phyloP scores from a whole-genome alignment of 208 protist genomes.

The Naegleria lovaniensis region DNA sequence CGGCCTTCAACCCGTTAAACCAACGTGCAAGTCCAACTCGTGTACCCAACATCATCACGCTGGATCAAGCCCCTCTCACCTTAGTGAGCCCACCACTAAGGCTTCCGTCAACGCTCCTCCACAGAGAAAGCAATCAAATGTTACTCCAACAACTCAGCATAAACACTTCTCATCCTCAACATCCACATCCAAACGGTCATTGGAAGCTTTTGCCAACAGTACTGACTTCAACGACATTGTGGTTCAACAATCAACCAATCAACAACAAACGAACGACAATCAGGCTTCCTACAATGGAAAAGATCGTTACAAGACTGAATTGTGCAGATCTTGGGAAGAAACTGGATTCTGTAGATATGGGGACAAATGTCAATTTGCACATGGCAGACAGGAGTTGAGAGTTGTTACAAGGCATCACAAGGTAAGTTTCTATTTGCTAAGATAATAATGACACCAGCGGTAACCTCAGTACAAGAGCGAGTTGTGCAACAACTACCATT shows the following conservation, averaged over 20 bases:
- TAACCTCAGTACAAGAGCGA: slow-evolving; percentile 25
- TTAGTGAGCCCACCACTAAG: not conserved
- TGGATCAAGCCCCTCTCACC: too few relatives aligned
- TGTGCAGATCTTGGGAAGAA: slow-evolving; percentile 3
- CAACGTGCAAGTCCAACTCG: too few relatives aligned
- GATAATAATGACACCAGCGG: too few relatives aligned
- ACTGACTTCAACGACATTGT: slow-evolving; percentile 19
- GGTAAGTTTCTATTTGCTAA: not conserved
- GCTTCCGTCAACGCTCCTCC: not conserved
- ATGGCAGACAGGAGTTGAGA: slow-evolving; percentile 20
- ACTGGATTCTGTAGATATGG: slow-evolving; percentile 15
- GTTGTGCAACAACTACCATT: slow-evolving; percentile 12
- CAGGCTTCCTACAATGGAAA: not conserved
- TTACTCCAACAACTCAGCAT: not conserved
- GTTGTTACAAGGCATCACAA: not conserved
- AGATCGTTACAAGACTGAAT: slow-evolving; percentile 23
- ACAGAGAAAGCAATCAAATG: not conserved
- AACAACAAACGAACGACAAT: slow-evolving; percentile 19
- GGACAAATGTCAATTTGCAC: slow-evolving; percentile 24
- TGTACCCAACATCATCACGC: too few relatives aligned
- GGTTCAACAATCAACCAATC: not conserved
- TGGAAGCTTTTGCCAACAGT: not conserved
- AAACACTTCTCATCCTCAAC: not conserved
- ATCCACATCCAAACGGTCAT: not conserved
- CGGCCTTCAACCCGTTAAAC: too few relatives aligned